These are phyloP conservation scores for Syncephalastrum sp. DNA, from an alignment of 371 early-diverging fungal genomes.

Conservation along the genomic window DNA sequence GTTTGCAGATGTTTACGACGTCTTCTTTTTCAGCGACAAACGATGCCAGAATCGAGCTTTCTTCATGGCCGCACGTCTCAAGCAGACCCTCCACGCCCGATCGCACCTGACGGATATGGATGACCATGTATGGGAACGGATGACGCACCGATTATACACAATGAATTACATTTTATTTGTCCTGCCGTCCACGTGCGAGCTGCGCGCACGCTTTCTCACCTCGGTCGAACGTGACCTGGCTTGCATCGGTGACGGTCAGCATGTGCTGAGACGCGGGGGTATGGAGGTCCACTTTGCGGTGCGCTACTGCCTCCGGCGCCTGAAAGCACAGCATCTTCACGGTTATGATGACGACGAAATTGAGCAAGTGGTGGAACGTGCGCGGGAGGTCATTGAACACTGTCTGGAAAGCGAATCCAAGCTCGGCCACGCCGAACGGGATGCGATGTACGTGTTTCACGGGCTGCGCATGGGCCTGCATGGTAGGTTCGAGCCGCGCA, in stretches of 20 bases:
- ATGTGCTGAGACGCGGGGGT: slow-evolving; percentile 34
- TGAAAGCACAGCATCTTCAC: slow-evolving; percentile 14
- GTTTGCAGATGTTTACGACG: slow-evolving; percentile 41
- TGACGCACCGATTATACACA: slow-evolving; percentile 45
- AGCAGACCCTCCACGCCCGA: slow-evolving; percentile 27
- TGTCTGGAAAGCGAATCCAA: slow-evolving; percentile 50
- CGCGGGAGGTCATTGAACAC: slow-evolving; percentile 36
- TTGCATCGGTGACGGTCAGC: slow-evolving; percentile 24
- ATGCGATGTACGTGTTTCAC: slow-evolving; percentile 56
- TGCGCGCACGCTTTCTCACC: slow-evolving; percentile 27
- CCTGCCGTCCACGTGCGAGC: slow-evolving; percentile 30
- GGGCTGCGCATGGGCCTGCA: slow-evolving; percentile 37
- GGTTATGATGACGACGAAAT: slow-evolving; percentile 20
- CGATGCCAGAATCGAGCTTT: slow-evolving; percentile 47
- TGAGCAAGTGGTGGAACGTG: slow-evolving; percentile 28
- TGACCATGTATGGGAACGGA: slow-evolving; percentile 33
- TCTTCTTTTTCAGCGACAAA: slow-evolving; percentile 48
- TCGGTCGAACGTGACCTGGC: slow-evolving; percentile 24
- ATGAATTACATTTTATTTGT: slow-evolving; percentile 45
- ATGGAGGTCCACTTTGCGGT: slow-evolving; percentile 46
- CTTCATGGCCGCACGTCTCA: slow-evolving; percentile 44
- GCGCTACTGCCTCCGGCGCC: slow-evolving; percentile 14
- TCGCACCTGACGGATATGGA: slow-evolving; percentile 15
- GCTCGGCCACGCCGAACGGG: slow-evolving; percentile 42
- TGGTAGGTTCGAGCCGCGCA: slow-evolving; percentile 32